Conservation (phyloP, 169 alveolate species). For the Eimeria maxima region DNA sequence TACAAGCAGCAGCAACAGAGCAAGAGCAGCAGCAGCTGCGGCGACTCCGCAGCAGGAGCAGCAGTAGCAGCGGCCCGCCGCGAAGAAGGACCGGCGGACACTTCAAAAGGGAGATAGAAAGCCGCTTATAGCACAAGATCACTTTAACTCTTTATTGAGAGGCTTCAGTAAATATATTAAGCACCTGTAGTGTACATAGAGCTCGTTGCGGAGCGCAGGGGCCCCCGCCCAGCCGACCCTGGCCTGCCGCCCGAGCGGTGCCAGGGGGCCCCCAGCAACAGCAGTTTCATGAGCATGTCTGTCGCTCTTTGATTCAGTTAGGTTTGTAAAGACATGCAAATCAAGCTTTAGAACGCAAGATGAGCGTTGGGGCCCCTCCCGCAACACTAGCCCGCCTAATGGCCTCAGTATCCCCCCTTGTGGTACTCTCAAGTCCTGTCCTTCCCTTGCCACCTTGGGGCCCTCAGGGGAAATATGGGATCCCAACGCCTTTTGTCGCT, state of each 20-base stretch:
- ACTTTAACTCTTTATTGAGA: too few relatives aligned
- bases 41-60: not conserved
- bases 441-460: not conserved
- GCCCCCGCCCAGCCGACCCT: not conserved
- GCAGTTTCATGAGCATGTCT: not conserved
- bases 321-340: too few relatives aligned
- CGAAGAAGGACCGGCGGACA: not conserved
- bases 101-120: not conserved
- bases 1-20: not conserved
- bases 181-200: too few relatives aligned
- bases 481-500: not conserved
- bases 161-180: too few relatives aligned
- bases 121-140: too few relatives aligned
- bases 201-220: not conserved
- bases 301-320: not conserved
- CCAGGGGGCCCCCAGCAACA: not conserved
- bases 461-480: not conserved
- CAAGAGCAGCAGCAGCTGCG: not conserved
- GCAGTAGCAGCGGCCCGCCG: not conserved
- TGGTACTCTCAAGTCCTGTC: not conserved
- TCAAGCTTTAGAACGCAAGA: too few relatives aligned
- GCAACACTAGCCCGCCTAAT: too few relatives aligned
- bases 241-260: not conserved
- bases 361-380: too few relatives aligned
- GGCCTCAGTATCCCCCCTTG: not conserved